Evolutionary conservation across 2,329 filamentous ascomycete genomes (phyloP).

Genomic region (Colletotrichum phormii): DNA sequence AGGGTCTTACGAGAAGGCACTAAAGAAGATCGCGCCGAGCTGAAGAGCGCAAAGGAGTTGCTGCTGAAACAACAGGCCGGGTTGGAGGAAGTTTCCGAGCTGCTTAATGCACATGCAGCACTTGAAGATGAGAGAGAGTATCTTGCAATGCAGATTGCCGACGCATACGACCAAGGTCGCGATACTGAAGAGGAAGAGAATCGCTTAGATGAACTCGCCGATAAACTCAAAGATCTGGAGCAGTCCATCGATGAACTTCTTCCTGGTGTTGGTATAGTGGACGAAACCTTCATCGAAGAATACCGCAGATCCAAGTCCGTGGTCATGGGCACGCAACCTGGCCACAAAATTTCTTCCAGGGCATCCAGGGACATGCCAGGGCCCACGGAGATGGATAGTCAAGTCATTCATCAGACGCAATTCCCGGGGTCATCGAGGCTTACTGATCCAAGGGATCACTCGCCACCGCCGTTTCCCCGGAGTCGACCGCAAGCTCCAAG

Average conservation of each 20-base stretch:
- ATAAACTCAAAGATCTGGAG: slow-evolving; percentile 54
- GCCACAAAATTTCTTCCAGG: slow-evolving; percentile 37
- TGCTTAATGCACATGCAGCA: slow-evolving; percentile 55
- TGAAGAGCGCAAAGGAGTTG: slow-evolving; percentile 63
- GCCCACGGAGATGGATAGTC: slow-evolving; percentile 50
- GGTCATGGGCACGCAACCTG: slow-evolving; percentile 41
- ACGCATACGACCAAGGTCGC: slow-evolving; percentile 62
- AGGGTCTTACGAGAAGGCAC: slow-evolving; percentile 60
- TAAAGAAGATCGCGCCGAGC: slow-evolving; percentile 56
- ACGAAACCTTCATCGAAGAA: slow-evolving; percentile 51
- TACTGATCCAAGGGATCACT: slow-evolving; percentile 29
- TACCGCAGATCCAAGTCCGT: slow-evolving; percentile 40
- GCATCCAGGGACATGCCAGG: neutral
- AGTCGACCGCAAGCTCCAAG: slow-evolving; percentile 8
- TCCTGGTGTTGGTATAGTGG: slow-evolving; percentile 58
- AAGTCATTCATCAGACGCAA: slow-evolving; percentile 66
- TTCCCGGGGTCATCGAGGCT: slow-evolving; percentile 43
- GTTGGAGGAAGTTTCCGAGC: slow-evolving; percentile 53
- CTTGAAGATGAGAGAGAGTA: slow-evolving; percentile 58
- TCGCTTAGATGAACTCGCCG: slow-evolving; percentile 60
- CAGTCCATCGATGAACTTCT: slow-evolving; percentile 54
- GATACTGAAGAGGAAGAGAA: slow-evolving; percentile 65
- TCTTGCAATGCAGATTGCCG: slow-evolving; percentile 58
- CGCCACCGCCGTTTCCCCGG: slow-evolving; percentile 39
- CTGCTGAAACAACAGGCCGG: slow-evolving; percentile 59